phyloP scores from a whole-genome alignment of 164 flowering plant species.

The Vitis riparia region DNA sequence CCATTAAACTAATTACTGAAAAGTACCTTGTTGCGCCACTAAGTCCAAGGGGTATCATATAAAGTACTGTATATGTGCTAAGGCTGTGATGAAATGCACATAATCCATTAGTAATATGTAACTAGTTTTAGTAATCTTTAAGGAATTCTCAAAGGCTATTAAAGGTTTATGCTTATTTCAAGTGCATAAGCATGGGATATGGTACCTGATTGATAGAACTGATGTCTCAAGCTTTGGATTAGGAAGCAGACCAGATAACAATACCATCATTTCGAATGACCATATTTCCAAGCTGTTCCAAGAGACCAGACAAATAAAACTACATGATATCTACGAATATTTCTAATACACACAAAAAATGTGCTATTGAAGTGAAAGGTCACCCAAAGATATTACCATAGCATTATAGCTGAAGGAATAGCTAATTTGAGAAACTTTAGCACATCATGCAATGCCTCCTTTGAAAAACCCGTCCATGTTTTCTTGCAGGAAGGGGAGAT shows the following conservation, averaged over 20 bases:
- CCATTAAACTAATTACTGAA: background rate
- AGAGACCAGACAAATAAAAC: background rate
- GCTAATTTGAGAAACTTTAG: slow-evolving; percentile 26
- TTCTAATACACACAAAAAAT: slow-evolving; percentile 13
- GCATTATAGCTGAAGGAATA: slow-evolving; percentile 47
- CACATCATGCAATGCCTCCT: slow-evolving; percentile 25
- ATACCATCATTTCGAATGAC: slow-evolving; percentile 38
- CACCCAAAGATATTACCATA: slow-evolving; percentile 8
- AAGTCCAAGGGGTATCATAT: slow-evolving; percentile 35
- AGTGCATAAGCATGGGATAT: background rate
- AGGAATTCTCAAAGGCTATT: too few relatives aligned
- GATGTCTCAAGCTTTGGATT: slow-evolving; percentile 45
- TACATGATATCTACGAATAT: background rate
- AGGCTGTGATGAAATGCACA: slow-evolving; percentile 9
- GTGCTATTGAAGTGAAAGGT: too few relatives aligned
- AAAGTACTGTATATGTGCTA: slow-evolving; percentile 26
- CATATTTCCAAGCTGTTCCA: slow-evolving; percentile 36
- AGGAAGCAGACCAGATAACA: slow-evolving; percentile 40
- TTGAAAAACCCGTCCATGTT: slow-evolving; percentile 37
- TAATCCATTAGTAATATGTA: too few relatives aligned
- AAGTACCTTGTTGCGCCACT: slow-evolving; percentile 37
- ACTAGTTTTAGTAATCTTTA: too few relatives aligned
- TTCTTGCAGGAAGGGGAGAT: slow-evolving; percentile 23
- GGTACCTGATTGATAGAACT: slow-evolving; percentile 37
- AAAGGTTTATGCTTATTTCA: too few relatives aligned